Evolutionary conservation across 176 grass and related monocot genomes (phyloP).

Genomic region (Phragmites australis): DNA sequence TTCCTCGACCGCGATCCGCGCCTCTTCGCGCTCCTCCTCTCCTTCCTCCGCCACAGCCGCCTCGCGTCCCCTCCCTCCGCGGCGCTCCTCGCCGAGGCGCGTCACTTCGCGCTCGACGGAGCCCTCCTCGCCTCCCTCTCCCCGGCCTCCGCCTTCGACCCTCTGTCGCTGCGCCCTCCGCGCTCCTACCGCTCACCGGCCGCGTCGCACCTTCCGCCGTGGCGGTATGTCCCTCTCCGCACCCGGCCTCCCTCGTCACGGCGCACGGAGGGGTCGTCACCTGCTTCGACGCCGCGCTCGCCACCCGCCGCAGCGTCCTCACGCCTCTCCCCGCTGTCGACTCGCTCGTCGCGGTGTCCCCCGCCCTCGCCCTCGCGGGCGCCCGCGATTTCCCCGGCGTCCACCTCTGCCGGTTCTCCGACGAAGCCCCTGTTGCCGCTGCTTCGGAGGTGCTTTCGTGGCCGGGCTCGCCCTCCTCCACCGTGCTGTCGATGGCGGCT

Average conservation of each 20-base stretch:
- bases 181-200: constrained; percentile 48
- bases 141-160: constrained; percentile 44
- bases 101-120: constrained; percentile 46
- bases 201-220: constrained; percentile 51
- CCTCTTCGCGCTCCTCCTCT: constrained; percentile 65
- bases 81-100: constrained; percentile 62
- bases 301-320: constrained; percentile 51
- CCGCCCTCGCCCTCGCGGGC: constrained; percentile 46
- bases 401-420: constrained; percentile 57
- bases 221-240: constrained; percentile 27
- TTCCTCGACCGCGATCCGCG: constrained; percentile 77
- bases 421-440: background rate
- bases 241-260: constrained; percentile 40
- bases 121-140: constrained; percentile 49
- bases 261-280: constrained; percentile 72
- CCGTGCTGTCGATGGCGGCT: constrained; percentile 55
- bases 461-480: constrained; percentile 51
- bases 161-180: constrained; percentile 47
- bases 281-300: constrained; percentile 51
- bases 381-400: constrained; percentile 69
- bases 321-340: constrained; percentile 68
- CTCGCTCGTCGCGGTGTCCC: constrained; percentile 56
- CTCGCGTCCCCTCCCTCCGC: constrained; percentile 28
- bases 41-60: constrained; percentile 71
- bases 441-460: constrained; percentile 54